Base-by-base conservation (phyloP, 805 yeast genomes). In the Candida railenensis region DNA sequence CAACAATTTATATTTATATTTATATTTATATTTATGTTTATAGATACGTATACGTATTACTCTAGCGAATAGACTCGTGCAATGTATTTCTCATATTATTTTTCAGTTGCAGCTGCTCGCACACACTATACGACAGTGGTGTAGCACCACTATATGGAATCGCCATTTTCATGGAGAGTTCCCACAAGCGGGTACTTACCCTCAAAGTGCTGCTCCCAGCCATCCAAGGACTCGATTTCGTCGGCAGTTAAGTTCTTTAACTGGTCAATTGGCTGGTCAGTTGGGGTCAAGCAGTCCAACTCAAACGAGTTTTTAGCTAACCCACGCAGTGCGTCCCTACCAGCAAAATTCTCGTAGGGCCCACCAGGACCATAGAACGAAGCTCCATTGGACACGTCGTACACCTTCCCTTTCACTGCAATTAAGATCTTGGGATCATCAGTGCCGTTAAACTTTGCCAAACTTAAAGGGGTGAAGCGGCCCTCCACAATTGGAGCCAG, bases 291-390 rank as follows among this genome's bases (percentile, higher is more conserved):
- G 74, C 75, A 45, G 73, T 66, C 78, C 19, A 72, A 53, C 43
- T 90, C 97, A 66, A 91, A 92, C 15, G 96, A 87, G 65, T 90
- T 91, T 56, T 80, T 71, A 0, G 97, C 97, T 46, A 92, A 76
- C 0, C 97, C 98, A 53, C 98, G 75, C 0, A 95, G 85, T 3
- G 97, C 97, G 67, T 92, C 98, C 54, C 88, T 85, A 1, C 98
- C 98, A 0, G 97, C 97, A 74, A 92, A 92, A 60, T 87, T 89
- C 37, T 87, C 83, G 67, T 92, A 92, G 0, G 97, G 96, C 0
- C 97, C 97, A 25, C 92, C 88, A 4, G 98, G 98, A 0, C 98
- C 98, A 65, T 92, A 92, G 62, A 92, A 91, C 40, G 80, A 78
- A 53, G 91, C 80, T 0, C 96, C 96, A 9, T 74, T 71, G 3